These are phyloP conservation scores for Chlorella sp. DNA, from an alignment of 139 green algal genomes.

Conservation along the genomic window DNA sequence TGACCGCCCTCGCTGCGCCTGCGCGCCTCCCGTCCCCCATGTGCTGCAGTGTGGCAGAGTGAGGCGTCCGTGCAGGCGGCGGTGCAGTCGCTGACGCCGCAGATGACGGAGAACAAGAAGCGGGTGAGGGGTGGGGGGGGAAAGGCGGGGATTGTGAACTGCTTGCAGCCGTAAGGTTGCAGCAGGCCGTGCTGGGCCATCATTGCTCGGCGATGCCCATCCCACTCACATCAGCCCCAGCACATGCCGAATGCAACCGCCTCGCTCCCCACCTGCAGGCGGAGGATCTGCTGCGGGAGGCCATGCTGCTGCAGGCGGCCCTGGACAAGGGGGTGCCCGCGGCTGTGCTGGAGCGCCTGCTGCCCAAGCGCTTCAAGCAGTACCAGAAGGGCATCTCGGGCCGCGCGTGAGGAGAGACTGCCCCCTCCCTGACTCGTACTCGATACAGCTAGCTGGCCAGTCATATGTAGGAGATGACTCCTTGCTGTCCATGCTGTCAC, in stretches of 20 bases:
- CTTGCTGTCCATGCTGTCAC: no score
- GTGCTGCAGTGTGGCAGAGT: constrained; percentile 77
- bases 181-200: no score
- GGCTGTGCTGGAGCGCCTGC: constrained; percentile 78
- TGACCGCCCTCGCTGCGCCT: no score
- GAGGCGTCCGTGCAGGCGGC: constrained; percentile 69
- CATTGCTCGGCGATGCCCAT: no score
- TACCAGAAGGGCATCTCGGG: constrained; percentile 68
- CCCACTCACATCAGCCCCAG: no score
- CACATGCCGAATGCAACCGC: no score
- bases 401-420: constrained; percentile 1
- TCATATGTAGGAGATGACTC: no score
- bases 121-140: constrained; percentile 49
- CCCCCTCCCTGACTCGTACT: background rate
- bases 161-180: no score
- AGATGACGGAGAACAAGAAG: constrained; percentile 87
- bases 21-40: no score
- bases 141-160: no score
- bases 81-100: constrained; percentile 78
- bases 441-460: no score
- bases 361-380: constrained; percentile 92
- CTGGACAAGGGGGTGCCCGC: constrained; percentile 39
- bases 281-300: constrained; percentile 82
- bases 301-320: constrained; percentile 55
- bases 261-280: constrained; percentile 42